Percentiles rank a stretch among this genome's conserved stretches.
Evolutionary conservation across 306 rosid species (phyloP).

Genomic region (Benincasa hispida): DNA sequence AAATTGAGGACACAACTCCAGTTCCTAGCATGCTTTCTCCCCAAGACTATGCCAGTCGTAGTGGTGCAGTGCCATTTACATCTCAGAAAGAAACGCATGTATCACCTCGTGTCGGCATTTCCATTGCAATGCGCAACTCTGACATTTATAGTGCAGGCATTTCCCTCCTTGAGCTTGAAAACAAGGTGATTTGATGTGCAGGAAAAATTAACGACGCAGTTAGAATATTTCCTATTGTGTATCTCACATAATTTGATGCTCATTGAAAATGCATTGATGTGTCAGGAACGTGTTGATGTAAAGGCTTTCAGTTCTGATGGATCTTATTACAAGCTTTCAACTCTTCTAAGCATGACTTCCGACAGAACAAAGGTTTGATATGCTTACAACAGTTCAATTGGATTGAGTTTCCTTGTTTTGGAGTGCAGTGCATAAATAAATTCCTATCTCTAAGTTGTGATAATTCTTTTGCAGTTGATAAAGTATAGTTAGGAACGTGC

Average conservation of each 20-base stretch:
- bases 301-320: slow-evolving; percentile 80
- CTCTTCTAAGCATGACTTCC: slow-evolving; percentile 69
- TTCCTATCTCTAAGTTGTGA: neutral
- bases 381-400: neutral
- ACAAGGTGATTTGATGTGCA: slow-evolving; percentile 48
- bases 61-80: slow-evolving; percentile 49
- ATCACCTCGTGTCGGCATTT: slow-evolving; percentile 80
- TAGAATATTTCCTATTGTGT: neutral
- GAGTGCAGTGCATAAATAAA: neutral
- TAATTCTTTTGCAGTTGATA: neutral
- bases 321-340: slow-evolving; percentile 89
- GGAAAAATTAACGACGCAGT: slow-evolving; percentile 2
- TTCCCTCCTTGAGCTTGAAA: slow-evolving; percentile 82
- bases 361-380: slow-evolving; percentile 84
- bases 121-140: slow-evolving; percentile 56
- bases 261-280: slow-evolving; percentile 13
- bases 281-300: slow-evolving; percentile 81
- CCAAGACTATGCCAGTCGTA: slow-evolving; percentile 58
- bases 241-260: slow-evolving; percentile 9
- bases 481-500: neutral
- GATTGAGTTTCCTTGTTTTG: neutral
- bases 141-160: slow-evolving; percentile 73
- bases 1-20: slow-evolving; percentile 72
- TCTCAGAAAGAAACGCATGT: slow-evolving; percentile 64
- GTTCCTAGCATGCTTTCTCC: slow-evolving; percentile 95